Evolutionary conservation across 345 rosid species (phyloP), one percentile per base, ranked within the genome.

Genomic region (Theobroma cacao): DNA sequence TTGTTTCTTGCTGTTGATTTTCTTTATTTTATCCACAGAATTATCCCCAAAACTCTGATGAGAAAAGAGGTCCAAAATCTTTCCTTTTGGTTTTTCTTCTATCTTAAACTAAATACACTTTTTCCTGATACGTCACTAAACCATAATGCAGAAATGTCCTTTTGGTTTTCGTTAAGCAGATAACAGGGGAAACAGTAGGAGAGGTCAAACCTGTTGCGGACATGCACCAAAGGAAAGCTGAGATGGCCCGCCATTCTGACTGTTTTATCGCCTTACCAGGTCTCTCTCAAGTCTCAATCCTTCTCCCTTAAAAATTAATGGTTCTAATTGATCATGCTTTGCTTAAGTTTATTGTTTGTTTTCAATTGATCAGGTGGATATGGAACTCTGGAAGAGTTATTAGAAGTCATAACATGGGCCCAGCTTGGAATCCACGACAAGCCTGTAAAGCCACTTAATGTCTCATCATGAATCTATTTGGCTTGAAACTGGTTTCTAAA

Each of bases 21-120:
- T 80, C 7, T 31, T 76, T 26, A 4, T 63, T 76, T 80, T 75
- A 30, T 70, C 38, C 63, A 56, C 85, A 94, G 98, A 79, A 86
- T 95, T 82, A 91, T 95, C 78, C 98, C 98, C 66, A 91, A 82
- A 84, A 93, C 93, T 60, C 89, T 95, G 72, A 95, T 95, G 98
- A 83, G 69, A 85, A 91, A 92, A 89, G 95, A 95, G 97, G 98
- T 94, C 52, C 33, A 67, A 20, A 28, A 67, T 65, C 24, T 77
- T n/a, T 38, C 28, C 40, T 38, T 48, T 48, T 5, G 1, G 59
- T 4, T 61, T 26, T 40, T 56, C 18, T 20, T 70, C 13, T 48
- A 40, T 45, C n/a, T 9, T 72, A 38, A 18, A 36, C 3, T 9
- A 2, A 38, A 38, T 26, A 10, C 68, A 22, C 28, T 40, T 61